Conservation (phyloP, 2,329 filamentous ascomycete genomes). For the Pseudopithomyces maydicus region DNA sequence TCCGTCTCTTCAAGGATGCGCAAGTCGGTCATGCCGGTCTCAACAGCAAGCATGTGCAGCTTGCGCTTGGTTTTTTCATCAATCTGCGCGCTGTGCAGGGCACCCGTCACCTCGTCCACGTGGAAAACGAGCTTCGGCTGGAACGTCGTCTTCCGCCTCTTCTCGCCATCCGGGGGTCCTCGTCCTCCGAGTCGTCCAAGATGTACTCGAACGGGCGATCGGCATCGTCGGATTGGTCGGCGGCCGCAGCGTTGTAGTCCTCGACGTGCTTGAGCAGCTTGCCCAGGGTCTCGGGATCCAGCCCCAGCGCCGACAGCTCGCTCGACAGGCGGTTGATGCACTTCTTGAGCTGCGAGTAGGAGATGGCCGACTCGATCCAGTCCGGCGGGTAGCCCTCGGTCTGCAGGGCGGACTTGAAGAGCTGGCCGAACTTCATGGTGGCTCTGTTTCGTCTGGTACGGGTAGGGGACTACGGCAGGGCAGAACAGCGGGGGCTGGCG, state of each 20-base stretch:
- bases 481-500: constrained; percentile 13
- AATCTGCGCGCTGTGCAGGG: constrained; percentile 70
- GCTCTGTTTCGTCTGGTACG: neutral
- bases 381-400: constrained; percentile 76
- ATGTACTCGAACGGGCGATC: constrained; percentile 46
- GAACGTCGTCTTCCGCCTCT: constrained; percentile 47
- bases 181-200: constrained; percentile 24
- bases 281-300: constrained; percentile 72
- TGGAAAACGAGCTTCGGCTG: constrained; percentile 73
- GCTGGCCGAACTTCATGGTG: constrained; percentile 84
- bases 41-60: constrained; percentile 64
- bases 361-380: constrained; percentile 75
- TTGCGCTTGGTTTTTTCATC: constrained; percentile 68
- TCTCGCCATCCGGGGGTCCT: neutral
- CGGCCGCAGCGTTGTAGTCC: constrained; percentile 38
- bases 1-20: constrained; percentile 37
- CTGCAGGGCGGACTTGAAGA: constrained; percentile 72
- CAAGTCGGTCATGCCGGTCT: constrained; percentile 49
- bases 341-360: constrained; percentile 85
- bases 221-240: constrained; percentile 25
- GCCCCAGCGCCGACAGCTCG: constrained; percentile 72
- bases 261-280: constrained; percentile 61
- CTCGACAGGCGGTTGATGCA: constrained; percentile 79
- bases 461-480: neutral
- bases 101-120: constrained; percentile 68